phyloP scores from a whole-genome alignment of 352 stramenopile genomes.

The Phytophthora vignae region DNA sequence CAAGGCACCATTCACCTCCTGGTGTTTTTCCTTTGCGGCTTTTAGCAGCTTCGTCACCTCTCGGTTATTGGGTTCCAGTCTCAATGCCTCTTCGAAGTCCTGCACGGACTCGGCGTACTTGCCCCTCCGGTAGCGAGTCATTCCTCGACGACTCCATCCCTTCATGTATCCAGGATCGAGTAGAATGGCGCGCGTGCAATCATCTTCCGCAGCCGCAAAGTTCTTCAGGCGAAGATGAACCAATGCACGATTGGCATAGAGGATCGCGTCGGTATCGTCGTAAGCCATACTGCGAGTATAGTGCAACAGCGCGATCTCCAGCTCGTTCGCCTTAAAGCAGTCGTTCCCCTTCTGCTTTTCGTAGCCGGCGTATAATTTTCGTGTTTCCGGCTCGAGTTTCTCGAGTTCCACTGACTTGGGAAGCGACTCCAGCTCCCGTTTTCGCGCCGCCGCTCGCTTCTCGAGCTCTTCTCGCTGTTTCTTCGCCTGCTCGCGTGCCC shows the following conservation, averaged over 20 bases:
- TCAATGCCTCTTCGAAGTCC: constrained; percentile 82
- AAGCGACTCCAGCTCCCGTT: constrained; percentile 66
- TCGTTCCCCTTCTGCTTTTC: constrained; percentile 97
- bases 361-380: constrained; percentile 64
- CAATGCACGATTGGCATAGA: constrained; percentile 91
- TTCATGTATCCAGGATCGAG: constrained; percentile 91
- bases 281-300: constrained; percentile 93
- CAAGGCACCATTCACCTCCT: constrained; percentile 64
- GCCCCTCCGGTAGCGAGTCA: constrained; percentile 87
- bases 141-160: constrained; percentile 85
- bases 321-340: constrained; percentile 87
- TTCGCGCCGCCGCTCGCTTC: constrained; percentile 49
- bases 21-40: constrained; percentile 74
- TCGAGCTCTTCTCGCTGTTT: constrained; percentile 46
- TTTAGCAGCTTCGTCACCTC: constrained; percentile 87
- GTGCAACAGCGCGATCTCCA: constrained; percentile 84
- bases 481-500: constrained; percentile 44
- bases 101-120: constrained; percentile 85
- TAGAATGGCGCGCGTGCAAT: constrained; percentile 80
- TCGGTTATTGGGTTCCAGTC: constrained; percentile 69
- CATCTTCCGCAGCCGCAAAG: constrained; percentile 87
- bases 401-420: constrained; percentile 66
- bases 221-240: constrained; percentile 82
- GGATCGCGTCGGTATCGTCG: constrained; percentile 71
- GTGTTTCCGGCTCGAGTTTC: constrained; percentile 55